These are phyloP conservation scores for Dioszegia aurantiaca DNA, from an alignment of 768 basidiomycete genomes.

Conservation along the genomic window DNA sequence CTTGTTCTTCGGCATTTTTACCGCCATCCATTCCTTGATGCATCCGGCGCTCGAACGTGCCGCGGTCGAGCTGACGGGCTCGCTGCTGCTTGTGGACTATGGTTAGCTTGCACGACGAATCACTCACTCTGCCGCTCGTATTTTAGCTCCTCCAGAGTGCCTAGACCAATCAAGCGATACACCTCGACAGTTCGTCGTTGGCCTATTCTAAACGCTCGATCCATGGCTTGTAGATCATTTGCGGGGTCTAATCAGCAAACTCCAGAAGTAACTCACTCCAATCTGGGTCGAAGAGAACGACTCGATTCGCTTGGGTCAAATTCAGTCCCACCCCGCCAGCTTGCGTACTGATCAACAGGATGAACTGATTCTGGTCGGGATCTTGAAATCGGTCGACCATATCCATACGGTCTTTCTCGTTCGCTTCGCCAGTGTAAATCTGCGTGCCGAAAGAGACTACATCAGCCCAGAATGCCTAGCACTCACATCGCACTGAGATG, in stretches of 20 bases:
- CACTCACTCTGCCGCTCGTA: conserved; percentile 49
- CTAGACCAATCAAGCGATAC: conserved; percentile 48
- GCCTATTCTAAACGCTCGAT: conserved; percentile 51
- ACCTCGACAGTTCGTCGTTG: conserved; percentile 50
- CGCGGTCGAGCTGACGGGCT: conserved; percentile 42
- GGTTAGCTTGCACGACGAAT: not conserved
- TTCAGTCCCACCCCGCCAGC: conserved; percentile 91
- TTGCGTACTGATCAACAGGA: conserved; percentile 85
- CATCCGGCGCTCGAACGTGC: conserved; percentile 44
- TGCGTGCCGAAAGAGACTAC: conserved; percentile 56
- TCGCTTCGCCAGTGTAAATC: conserved; percentile 73
- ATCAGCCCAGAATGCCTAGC: conserved; percentile 5
- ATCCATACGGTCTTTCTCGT: conserved; percentile 71
- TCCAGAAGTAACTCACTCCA: conserved; percentile 69
- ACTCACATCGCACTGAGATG: conserved; percentile 52
- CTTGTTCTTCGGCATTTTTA: conserved; percentile 30
- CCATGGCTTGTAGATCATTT: conserved; percentile 70
- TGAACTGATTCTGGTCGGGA: conserved; percentile 64
- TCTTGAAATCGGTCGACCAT: conserved; percentile 79
- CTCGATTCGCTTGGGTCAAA: conserved; percentile 84
- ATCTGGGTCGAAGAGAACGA: conserved; percentile 90
- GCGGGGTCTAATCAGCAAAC: conserved; percentile 69
- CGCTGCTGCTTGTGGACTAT: conserved; percentile 43
- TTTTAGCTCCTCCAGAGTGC: conserved; percentile 49
- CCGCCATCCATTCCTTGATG: conserved; percentile 45